Evolutionary conservation across 495 filamentous ascomycete species (phyloP).

Genomic region (Aspergillus cristatus): DNA sequence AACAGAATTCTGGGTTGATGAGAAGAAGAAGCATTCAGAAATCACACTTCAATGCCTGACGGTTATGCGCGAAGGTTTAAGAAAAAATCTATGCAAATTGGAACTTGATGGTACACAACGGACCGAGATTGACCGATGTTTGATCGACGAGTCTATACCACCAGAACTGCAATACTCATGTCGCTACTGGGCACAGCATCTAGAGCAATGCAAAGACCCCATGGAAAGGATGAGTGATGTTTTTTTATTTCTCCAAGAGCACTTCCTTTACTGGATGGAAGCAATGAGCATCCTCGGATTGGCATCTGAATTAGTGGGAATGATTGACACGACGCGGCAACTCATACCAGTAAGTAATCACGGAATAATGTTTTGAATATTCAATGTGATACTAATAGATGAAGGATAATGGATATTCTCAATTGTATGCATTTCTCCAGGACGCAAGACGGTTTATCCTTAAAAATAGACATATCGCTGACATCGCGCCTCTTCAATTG

Average conservation of each 20-base stretch:
- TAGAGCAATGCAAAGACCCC: conserved; percentile 18
- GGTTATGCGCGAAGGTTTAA: conserved; percentile 16
- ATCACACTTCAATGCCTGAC: conserved; percentile 16
- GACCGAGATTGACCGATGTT: conserved; percentile 13
- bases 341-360: too few relatives aligned
- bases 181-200: conserved; percentile 39
- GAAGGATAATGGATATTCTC: conserved; percentile 9
- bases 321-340: too few relatives aligned
- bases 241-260: conserved; percentile 26
- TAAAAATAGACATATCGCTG: conserved; percentile 18
- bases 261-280: conserved; percentile 42
- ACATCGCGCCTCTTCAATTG: conserved; percentile 16
- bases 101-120: conserved; percentile 12
- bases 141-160: conserved; percentile 14
- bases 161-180: conserved; percentile 31
- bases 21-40: conserved; percentile 4
- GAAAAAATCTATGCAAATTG: too few relatives aligned
- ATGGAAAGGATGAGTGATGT: conserved; percentile 15
- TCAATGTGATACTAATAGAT: conserved; percentile 1
- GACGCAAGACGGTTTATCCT: conserved; percentile 29
- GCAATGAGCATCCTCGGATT: conserved; percentile 28
- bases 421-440: conserved; percentile 13
- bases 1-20: conserved; percentile 20
- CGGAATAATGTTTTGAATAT: too few relatives aligned
- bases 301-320: neutral